phyloP scores from a whole-genome alignment of 805 yeast species.

The Barnettozyma populi region DNA sequence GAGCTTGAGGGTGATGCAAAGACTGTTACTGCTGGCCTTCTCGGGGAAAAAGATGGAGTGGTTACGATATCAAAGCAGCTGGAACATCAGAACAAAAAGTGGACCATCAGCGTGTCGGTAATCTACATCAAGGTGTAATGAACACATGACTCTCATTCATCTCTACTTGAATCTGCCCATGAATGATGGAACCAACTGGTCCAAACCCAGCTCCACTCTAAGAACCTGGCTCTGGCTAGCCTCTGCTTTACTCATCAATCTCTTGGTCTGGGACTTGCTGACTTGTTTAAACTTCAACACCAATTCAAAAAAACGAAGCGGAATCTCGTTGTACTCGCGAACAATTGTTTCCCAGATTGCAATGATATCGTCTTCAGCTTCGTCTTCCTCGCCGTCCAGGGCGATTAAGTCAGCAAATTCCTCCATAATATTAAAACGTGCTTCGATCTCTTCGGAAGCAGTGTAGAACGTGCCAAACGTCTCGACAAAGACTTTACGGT shows the following conservation, averaged over 20 bases:
- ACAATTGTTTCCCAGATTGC: conserved; percentile 11
- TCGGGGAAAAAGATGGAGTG: conserved; percentile 8
- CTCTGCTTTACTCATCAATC: conserved; percentile 5
- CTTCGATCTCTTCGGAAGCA: conserved; percentile 36
- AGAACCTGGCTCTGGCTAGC: conserved; percentile 5
- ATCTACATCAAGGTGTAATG: conserved; percentile 7
- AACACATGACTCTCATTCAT: background rate
- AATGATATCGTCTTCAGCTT: conserved; percentile 7
- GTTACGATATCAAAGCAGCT: background rate
- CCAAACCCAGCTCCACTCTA: conserved; percentile 4
- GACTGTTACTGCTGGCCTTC: conserved; percentile 1
- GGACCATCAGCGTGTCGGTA: conserved; percentile 3
- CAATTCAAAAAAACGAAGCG: conserved; percentile 8
- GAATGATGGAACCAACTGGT: conserved; percentile 7
- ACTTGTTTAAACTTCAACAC: conserved; percentile 7
- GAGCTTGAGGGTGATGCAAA: conserved; percentile 3
- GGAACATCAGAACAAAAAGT: background rate
- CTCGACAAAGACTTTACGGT: conserved; percentile 51
- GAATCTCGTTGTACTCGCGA: conserved; percentile 9
- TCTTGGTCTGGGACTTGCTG: conserved; percentile 4
- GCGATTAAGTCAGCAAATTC: conserved; percentile 46
- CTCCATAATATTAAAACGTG: conserved; percentile 55
- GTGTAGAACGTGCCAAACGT: conserved; percentile 43
- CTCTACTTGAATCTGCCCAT: conserved; percentile 11
- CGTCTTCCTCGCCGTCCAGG: conserved; percentile 6